phyloP scores from a whole-genome alignment of 129 eudicot species.

The Tagetes patula region DNA sequence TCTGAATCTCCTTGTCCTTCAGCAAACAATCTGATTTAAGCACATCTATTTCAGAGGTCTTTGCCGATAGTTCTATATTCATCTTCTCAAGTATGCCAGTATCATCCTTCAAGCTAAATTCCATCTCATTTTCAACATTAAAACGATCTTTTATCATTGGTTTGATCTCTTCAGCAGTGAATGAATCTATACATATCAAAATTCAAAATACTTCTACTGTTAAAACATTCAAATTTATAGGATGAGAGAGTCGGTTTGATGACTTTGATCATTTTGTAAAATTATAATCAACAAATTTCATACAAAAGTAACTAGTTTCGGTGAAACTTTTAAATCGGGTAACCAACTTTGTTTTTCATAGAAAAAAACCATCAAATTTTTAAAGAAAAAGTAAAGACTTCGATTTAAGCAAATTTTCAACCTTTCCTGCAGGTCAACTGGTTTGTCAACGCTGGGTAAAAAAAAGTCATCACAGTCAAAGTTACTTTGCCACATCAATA shows the following conservation, averaged over 20 bases:
- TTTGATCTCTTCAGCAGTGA: conserved; percentile 18
- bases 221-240: conserved; percentile 15
- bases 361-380: neutral
- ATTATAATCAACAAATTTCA: conserved; percentile 3
- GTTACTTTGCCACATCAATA: neutral
- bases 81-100: conserved; percentile 19
- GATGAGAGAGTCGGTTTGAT: neutral
- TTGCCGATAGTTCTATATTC: conserved; percentile 36
- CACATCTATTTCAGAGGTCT: conserved; percentile 44
- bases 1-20: conserved; percentile 50
- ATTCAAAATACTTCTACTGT: conserved; percentile 25
- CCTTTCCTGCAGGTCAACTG: neutral
- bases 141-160: neutral
- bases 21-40: conserved; percentile 43
- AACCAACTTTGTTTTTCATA: conserved; percentile 7
- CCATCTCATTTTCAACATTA: conserved; percentile 22
- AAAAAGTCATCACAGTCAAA: conserved; percentile 3
- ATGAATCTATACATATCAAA: conserved; percentile 37
- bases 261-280: conserved; percentile 1
- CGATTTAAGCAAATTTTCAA: neutral
- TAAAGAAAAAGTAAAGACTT: neutral
- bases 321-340: neutral
- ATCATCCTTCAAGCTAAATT: conserved; percentile 11
- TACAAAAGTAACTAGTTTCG: neutral
- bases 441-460: neutral